Base-by-base conservation (phyloP, 2,329 filamentous ascomycete species). In the Cercospora sp. region DNA sequence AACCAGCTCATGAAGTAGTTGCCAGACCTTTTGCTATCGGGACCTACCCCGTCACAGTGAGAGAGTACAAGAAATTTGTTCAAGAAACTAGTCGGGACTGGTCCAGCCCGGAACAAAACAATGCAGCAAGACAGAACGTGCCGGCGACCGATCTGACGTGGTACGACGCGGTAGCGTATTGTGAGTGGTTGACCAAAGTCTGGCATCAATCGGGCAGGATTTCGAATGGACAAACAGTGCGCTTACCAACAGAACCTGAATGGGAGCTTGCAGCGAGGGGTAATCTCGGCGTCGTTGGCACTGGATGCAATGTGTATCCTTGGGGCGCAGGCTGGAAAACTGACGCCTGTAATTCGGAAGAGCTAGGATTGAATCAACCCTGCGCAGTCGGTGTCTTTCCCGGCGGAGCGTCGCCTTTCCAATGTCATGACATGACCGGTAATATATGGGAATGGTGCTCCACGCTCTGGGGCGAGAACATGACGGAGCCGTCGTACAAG, bases 371-470 rank as follows among this genome's bases (percentile, higher is more conserved):
- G 28, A 60, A 49, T 13, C 24, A 58, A 40, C 24, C 24, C 3
- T 67, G 34, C 24, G 34, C 51, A 21, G 53, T 40, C 16, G 66
- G 51, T 28, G 37, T 65, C 13, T 67, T 64, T 43, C 26, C 66
- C 10, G 34, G 24, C 28, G 66, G 66, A n/a, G 8, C 30, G 3
- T 55, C 66, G 2, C 16, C 28, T 4, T 60, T 60, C 34, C 61
- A 26, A 32, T 64, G 66, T 40, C 53, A 67, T 21, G 66, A 60
- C 24, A 64, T 67, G 66, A 53, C 61, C 16, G 66, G 66, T 12
- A 67, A 67, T 53, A 24, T 64, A n/a, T 67, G 66, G 66, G 61
- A 67, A 37, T 67, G 66, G 66, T 65, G 61, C 21, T 45, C 34
- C 21, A 67, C 65, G 21, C 61, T 67, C 16, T 67, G 65, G 65